Evolutionary conservation across 2,329 filamentous ascomycete species (phyloP), one percentile per base, ranked within the genome.

Genomic region (Microsporum ferrugineum): DNA sequence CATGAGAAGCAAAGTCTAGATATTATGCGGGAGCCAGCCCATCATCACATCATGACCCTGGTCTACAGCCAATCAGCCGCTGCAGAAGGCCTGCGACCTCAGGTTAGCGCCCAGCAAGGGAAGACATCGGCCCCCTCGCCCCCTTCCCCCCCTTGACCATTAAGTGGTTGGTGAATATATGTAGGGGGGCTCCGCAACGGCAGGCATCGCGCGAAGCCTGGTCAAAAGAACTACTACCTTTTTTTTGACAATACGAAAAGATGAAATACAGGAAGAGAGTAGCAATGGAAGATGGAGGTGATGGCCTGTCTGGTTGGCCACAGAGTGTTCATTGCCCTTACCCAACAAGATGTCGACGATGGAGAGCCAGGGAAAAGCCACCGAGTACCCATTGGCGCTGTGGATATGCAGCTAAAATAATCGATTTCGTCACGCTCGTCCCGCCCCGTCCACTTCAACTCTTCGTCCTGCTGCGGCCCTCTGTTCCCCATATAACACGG

Each of bases 61-160:
- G 49, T 34, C 10, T 5, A 34, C 49, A 36, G 49, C 49, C 49
- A 55, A 55, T 55, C 49, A 55, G 23, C 12, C 31, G 33, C 29
- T 36, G 29, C 33, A 55, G 33, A 55, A 29, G 49, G 49, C 49
- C 49, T 55, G 49, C 49, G 49, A 55, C 49, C 49, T 55, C 49
- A 55, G 49, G 49, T 55, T 55, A 55, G 49, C 49, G 49, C 49
- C 49, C 12, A 55, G 49, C 49, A 55, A 23, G 49, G 49, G 23
- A 43, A 33, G 29, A 55, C 49, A 23, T 10, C 49, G 49, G 49
- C 49, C 49, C 49, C 49, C 14, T 55, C 29, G 29, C 29, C 49
- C 29, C 49, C 33, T 23, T 23, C 17, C 47, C 47, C 5, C 47
- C 47, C 47, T 31, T 33, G 29, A 55, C 49, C 49, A 33, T 55